phyloP scores from a whole-genome alignment of 306 rosid genomes.

The Ormosia emarginata region DNA sequence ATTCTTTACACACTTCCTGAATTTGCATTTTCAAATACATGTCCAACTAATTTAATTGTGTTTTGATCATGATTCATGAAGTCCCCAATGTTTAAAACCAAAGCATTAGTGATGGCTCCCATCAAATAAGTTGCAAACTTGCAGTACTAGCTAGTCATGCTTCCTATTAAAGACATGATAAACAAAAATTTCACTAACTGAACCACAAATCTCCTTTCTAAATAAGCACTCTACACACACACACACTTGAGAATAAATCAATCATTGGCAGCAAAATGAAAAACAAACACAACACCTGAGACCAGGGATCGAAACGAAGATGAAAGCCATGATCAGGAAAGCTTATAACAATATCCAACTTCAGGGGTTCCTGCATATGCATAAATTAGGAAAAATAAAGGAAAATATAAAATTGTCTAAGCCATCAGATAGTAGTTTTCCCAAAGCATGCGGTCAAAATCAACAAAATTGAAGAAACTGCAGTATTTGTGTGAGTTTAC shows the following conservation, averaged over 20 bases:
- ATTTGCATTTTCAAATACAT: background rate
- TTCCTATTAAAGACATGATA: background rate
- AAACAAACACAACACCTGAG: conserved; percentile 58
- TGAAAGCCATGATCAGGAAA: conserved; percentile 98
- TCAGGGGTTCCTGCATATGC: conserved; percentile 74
- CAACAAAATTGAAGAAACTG: conserved; percentile 2
- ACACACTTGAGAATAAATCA: background rate
- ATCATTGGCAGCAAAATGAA: background rate
- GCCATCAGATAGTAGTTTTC: background rate
- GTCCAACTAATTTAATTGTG: background rate
- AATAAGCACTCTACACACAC: background rate
- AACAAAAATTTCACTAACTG: background rate
- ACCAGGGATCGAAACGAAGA: conserved; percentile 97
- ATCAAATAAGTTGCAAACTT: conserved; percentile 5
- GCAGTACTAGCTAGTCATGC: background rate
- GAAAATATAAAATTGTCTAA: background rate
- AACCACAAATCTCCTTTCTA: background rate
- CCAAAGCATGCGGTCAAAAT: background rate
- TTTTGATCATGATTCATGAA: background rate
- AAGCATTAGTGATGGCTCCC: background rate
- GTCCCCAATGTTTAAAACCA: background rate
- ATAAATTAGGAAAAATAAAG: conserved; percentile 5
- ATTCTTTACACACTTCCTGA: background rate
- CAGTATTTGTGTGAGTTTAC: background rate
- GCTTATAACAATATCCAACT: conserved; percentile 86